Base-by-base conservation (phyloP, 768 basidiomycete genomes). In the Boletus rufocinnamomeus region DNA sequence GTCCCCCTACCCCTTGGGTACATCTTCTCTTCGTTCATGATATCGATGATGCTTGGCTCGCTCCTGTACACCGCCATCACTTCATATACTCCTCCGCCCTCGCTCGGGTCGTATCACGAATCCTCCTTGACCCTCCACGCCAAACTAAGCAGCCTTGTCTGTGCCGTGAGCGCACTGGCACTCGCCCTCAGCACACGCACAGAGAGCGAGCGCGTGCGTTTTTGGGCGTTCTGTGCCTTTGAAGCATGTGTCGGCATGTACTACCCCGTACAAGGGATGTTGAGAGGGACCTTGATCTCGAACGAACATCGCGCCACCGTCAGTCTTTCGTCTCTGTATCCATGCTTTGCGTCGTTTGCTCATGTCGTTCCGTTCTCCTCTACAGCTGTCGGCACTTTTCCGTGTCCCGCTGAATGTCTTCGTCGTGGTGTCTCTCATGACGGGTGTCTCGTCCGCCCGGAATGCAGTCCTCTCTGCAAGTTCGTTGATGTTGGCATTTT, bases 11-110 rank as follows among this genome's bases (percentile, higher is more conserved):
- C 89, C 0, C 77, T 91, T 9, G 89, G 89, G 3, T 88, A 87
- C 72, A 89, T 91, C 63, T 91, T 91, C 72, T 88, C 88, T 30
- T 79, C 83, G 7, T 89, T 90, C 77, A 91, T 91, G 89, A 74
- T 89, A 55, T 84, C 83, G 55, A 90, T 91, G 88, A 88, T 90
- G 83, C 80, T 90, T 63, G 88, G 88, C 19, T 89, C 89, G 13
- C 72, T 90, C 52, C 63, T 87, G 34, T 91, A 90, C 72, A 88
- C 83, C 6, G 75, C 75, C 50, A 73, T 86, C 65, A 74, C 74
- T 5, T 72, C 79, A 2, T 68, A 72, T 47, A 32, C 55, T n/a
- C 71, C 69, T 2, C 62, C 70, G 5, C 56, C 58, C n/a, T 3
- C 40, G 25, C 63, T 47, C 37, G 69, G 59, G 34, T 65, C 68